Evolutionary conservation across 2,329 filamentous ascomycete genomes (phyloP).

Genomic region (Ophiocordyceps polyrhachis-furcata): DNA sequence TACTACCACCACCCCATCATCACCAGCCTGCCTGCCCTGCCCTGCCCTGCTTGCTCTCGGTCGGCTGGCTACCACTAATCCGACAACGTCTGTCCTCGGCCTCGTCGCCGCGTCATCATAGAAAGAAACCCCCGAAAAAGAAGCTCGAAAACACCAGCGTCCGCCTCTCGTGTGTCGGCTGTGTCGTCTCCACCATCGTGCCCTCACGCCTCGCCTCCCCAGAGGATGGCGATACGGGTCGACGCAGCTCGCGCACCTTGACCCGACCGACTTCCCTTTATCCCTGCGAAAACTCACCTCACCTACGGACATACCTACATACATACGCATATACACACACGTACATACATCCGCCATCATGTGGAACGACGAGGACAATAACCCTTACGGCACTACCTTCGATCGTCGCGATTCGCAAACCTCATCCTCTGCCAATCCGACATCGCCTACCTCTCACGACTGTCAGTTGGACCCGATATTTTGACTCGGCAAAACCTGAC

Average conservation of each 20-base stretch:
- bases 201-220: not conserved
- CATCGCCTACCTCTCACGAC: constrained; percentile 37
- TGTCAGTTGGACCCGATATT: constrained; percentile 25
- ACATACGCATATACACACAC: not conserved
- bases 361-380: constrained; percentile 99
- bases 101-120: not conserved
- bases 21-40: not conserved
- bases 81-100: not conserved
- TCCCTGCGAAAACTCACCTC: not conserved
- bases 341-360: constrained; percentile 27
- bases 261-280: not conserved
- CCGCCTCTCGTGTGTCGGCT: not conserved
- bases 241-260: not conserved
- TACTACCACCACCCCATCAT: not conserved
- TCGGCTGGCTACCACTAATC: not conserved
- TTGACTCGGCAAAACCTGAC: not conserved
- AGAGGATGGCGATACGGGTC: not conserved
- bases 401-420: constrained; percentile 67
- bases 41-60: not conserved
- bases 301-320: not conserved
- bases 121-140: too few species aligned
- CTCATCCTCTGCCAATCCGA: constrained; percentile 46
- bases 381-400: constrained; percentile 83
- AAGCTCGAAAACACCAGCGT: not conserved
- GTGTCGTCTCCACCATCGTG: not conserved